These are phyloP conservation scores for Umbelopsis isabellina DNA, from an alignment of 192 early-diverging fungal species.

Conservation along the genomic window DNA sequence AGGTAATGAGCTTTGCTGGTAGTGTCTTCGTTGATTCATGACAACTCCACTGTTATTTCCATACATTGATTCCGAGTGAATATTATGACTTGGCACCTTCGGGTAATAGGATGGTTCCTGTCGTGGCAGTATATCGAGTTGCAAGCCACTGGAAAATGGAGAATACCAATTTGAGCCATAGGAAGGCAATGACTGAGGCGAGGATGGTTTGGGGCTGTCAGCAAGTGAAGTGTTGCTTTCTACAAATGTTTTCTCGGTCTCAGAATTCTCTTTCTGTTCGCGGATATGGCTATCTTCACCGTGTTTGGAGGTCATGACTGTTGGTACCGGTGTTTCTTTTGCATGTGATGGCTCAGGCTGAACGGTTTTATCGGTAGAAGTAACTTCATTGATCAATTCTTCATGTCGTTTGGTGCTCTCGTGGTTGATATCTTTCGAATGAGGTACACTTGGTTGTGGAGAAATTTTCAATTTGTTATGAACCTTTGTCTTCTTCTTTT, in stretches of 20 bases:
- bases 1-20: conserved; percentile 13
- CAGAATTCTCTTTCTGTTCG: not conserved
- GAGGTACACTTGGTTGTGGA: not conserved
- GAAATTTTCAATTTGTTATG: not conserved
- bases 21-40: conserved; percentile 11
- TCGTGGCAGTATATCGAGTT: conserved; percentile 3
- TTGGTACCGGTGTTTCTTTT: too few relatives aligned
- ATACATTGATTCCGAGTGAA: not conserved
- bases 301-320: too few relatives aligned
- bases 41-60: not conserved
- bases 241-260: not conserved
- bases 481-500: conserved; percentile 11
- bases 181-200: not conserved
- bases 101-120: not conserved
- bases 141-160: conserved; percentile 6
- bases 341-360: too few relatives aligned
- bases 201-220: not conserved
- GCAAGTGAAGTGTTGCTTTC: not conserved
- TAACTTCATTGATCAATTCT: not conserved
- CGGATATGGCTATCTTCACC: too few relatives aligned
- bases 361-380: too few relatives aligned
- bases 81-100: not conserved
- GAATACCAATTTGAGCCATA: not conserved
- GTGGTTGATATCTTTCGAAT: not conserved
- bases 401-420: not conserved